Base-by-base conservation (phyloP, 2,329 filamentous ascomycete genomes). In the Aureobasidium namibiae region DNA sequence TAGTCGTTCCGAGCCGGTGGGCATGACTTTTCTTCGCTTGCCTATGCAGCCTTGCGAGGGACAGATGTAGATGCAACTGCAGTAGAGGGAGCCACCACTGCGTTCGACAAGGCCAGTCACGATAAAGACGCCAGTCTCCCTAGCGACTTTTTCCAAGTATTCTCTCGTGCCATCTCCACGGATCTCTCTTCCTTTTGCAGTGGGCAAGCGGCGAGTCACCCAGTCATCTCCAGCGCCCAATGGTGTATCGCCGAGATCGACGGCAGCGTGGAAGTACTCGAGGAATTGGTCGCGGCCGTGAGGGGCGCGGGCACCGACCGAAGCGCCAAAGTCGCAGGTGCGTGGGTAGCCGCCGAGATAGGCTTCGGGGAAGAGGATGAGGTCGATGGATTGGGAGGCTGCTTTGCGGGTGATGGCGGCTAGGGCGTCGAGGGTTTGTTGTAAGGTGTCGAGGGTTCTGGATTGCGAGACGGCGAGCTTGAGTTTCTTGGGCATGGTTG, bases 301-400 rank as follows among this genome's bases (percentile, higher is more conserved):
- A 2, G 80, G 76, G 0, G 81, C 80, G 38, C 92, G 85, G 16
- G 80, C 78, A 4, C 92, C 92, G 6, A 96, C 79, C 1, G 82
- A 80, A 48, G 84, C 85, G 4, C 91, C 91, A 67, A 96, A 96
- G 53, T 78, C 77, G 63, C 86, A 86, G 18, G 87, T 90, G 11
- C 92, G 87, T 18, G 92, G 92, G 70, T 96, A 96, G 1, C 92
- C 92, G 48, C 92, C 92, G 1, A 96, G 80, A 69, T 90, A 96
- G 23, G 92, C 92, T 76, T 97, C 92, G 0, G 92, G 92, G 62
- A 96, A 92, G 56, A 96, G 83, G 29, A 96, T 79, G 52, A 96
- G 79, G 70, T 94, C 76, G 16, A 83, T 77, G 49, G 76, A 76
- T 42, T 76, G 72, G 13, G 70, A 79, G 3, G 85, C 82, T n/a